Evolutionary conservation across 306 rosid species (phyloP), one percentile per base, ranked within the genome.

Genomic region (Trifolium subterraneum): DNA sequence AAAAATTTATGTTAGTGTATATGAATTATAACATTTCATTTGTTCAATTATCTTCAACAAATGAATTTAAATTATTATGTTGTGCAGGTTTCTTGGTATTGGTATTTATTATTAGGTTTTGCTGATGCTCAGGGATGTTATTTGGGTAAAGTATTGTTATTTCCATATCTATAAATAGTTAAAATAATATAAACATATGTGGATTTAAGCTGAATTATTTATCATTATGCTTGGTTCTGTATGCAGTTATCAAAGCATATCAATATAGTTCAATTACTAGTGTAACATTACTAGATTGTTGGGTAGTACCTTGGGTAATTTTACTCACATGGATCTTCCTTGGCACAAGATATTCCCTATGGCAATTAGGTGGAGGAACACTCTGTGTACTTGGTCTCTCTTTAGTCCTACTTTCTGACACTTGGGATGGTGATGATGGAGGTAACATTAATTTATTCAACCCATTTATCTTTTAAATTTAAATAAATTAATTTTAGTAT

Each of bases 11-110:
- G 33, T 29, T 29, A 29, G 7, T 29, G 33, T 29, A 29, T 29
- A 5, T 29, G 33, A 29, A 29, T 29, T 29, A 29, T 6, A 29
- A 29, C 33, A 29, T 29, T 29, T 29, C 4, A 4, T 29, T 29
- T 29, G 7, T 29, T 29, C 33, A 29, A 29, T 29, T 36, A 64
- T 44, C 25, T 54, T 42, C 55, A 39, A 48, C 14, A 62, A 70
- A 20, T 62, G 31, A 48, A 22, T 38, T 62, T 39, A 19, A 27
- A 66, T 56, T 56, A 47, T 75, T 79, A 41, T 66, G 71, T 1
- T 62, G 38, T 83, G 79, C 84, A 88, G 96, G 81, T 88, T 78
- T 73, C 92, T 42, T 90, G 96, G 96, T 90, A 88, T 70, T 90
- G 96, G 96, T 90, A 88, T 80, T 61, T 90, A 15, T 67, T 83